A percentile compares a stretch with the other conserved stretches of the same genome.
Conservation (phyloP, 169 alveolate species). For the Eimeria acervulina region DNA sequence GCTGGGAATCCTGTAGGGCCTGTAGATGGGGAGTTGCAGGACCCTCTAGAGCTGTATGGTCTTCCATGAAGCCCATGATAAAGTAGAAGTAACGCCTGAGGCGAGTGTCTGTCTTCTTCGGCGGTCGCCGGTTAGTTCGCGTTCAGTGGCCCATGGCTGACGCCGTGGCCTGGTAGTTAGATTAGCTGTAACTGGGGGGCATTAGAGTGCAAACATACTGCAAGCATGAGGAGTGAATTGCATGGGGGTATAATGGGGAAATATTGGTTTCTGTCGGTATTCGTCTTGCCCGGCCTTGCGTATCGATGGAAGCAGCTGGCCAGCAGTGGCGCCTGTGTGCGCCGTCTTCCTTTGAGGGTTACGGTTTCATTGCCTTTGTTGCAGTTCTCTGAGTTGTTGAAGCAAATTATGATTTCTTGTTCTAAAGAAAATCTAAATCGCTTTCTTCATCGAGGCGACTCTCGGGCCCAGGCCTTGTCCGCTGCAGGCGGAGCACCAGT, state of each 20-base stretch:
- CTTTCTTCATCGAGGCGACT: background rate
- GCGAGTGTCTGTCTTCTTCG: background rate
- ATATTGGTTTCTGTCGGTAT: background rate
- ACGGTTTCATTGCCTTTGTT: background rate
- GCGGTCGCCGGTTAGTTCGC: background rate
- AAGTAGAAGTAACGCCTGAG: background rate
- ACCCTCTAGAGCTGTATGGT: background rate
- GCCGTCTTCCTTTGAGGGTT: background rate
- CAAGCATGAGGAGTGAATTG: background rate
- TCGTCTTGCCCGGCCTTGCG: background rate
- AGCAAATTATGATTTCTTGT: background rate
- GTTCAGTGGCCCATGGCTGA: background rate
- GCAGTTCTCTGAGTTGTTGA: background rate
- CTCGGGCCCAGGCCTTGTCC: background rate
- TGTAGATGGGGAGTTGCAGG: background rate
- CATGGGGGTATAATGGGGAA: background rate
- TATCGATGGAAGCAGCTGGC: conserved; percentile 38
- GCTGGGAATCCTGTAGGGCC: background rate
- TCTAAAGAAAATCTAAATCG: background rate
- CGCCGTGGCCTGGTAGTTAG: background rate
- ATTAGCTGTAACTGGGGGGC: background rate
- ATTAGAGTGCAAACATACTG: background rate
- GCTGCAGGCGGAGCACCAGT: conserved; percentile 56
- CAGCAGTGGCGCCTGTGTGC: background rate
- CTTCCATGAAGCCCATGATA: background rate